Conservation (phyloP, 306 rosid species). For the Chamaecrista fasciculata region DNA sequence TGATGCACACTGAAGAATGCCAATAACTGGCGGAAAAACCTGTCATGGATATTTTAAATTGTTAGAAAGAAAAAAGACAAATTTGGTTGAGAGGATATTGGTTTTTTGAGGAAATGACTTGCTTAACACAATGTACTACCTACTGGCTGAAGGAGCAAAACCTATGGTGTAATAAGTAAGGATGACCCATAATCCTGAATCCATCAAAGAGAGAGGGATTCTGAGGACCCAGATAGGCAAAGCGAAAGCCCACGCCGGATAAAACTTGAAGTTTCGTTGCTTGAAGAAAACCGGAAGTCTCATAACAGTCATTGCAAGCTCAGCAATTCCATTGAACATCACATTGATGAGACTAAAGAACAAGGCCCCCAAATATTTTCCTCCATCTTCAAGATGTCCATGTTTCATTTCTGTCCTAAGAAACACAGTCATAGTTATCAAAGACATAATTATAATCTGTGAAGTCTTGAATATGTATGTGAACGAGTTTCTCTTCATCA, state of each 20-base stretch:
- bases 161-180: conserved; percentile 71
- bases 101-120: not conserved
- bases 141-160: conserved; percentile 66
- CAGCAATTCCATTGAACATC: conserved; percentile 71
- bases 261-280: conserved; percentile 62
- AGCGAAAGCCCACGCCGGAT: conserved; percentile 69
- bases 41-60: conserved; percentile 24
- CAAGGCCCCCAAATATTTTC: conserved; percentile 53
- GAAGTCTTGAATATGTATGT: conserved; percentile 61
- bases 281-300: conserved; percentile 67
- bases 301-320: conserved; percentile 50
- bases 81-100: not conserved
- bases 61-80: not conserved
- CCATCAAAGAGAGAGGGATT: conserved; percentile 59
- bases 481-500: conserved; percentile 60
- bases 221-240: conserved; percentile 64
- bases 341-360: conserved; percentile 61
- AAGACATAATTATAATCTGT: conserved; percentile 49
- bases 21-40: conserved; percentile 75
- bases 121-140: conserved; percentile 34
- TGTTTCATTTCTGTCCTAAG: conserved; percentile 55
- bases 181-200: conserved; percentile 58
- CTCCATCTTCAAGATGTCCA: conserved; percentile 55
- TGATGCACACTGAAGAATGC: conserved; percentile 78
- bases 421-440: conserved; percentile 59